phyloP scores from a whole-genome alignment of 306 rosid genomes.

The Cicer arietinum region DNA sequence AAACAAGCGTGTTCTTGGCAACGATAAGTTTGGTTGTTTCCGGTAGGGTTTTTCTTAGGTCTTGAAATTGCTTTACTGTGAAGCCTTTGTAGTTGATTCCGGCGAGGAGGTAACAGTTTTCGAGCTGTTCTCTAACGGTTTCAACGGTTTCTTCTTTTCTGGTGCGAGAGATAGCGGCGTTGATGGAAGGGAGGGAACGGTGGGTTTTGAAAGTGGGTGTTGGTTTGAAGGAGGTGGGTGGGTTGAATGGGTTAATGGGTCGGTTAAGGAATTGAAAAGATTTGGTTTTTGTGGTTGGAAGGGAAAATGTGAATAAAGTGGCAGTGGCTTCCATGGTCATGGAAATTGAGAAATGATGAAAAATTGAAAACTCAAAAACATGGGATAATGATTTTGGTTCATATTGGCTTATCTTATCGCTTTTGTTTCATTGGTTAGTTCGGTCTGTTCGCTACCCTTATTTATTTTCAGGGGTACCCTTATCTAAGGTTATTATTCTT shows the following conservation, averaged over 20 bases:
- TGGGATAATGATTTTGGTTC: neutral
- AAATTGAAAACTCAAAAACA: neutral
- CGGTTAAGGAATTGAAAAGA: constrained; percentile 43
- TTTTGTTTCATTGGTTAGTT: neutral
- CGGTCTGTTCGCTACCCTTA: neutral
- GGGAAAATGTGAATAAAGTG: constrained; percentile 50
- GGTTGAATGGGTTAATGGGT: constrained; percentile 55
- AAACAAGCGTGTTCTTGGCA: constrained; percentile 92
- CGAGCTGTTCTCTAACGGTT: constrained; percentile 65
- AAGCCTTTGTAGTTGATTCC: constrained; percentile 89
- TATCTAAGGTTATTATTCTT: neutral
- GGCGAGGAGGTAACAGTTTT: constrained; percentile 80
- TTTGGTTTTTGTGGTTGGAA: constrained; percentile 55
- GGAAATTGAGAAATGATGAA: neutral
- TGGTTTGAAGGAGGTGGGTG: constrained; percentile 30
- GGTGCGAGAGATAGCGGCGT: constrained; percentile 79
- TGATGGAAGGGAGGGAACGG: constrained; percentile 44
- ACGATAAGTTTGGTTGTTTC: constrained; percentile 74
- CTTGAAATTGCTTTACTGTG: constrained; percentile 87
- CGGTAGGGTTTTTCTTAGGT: constrained; percentile 72
- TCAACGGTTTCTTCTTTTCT: constrained; percentile 85
- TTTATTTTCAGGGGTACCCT: neutral
- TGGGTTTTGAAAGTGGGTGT: constrained; percentile 32
- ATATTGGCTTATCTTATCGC: constrained; percentile 46
- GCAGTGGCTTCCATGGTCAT: constrained; percentile 76